Conservation (phyloP, 1,139 yeast species). For the Sugiyamaella japonica region DNA sequence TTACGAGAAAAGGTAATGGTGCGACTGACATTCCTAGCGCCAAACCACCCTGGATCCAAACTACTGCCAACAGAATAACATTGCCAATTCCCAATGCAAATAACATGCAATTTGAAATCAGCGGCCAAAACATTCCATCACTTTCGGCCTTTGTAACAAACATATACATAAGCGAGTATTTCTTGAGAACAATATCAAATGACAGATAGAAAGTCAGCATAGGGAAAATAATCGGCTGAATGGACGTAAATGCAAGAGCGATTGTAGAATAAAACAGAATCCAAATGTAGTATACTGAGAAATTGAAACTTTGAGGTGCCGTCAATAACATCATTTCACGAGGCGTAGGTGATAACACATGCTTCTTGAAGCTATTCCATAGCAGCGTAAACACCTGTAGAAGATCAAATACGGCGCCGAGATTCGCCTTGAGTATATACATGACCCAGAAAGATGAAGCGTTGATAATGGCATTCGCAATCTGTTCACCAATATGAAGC, state of each 20-base stretch:
- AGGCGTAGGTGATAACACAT: slow-evolving; percentile 41
- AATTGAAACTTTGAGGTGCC: slow-evolving; percentile 43
- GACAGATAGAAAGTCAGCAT: slow-evolving; percentile 39
- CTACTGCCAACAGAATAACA: slow-evolving; percentile 40
- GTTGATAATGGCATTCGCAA: slow-evolving; percentile 42
- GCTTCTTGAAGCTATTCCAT: slow-evolving; percentile 35
- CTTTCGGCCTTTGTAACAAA: slow-evolving; percentile 44
- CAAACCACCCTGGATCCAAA: slow-evolving; percentile 45
- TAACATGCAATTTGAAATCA: slow-evolving; percentile 39
- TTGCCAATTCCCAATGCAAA: slow-evolving; percentile 43
- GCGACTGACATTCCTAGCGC: slow-evolving; percentile 37
- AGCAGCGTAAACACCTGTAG: slow-evolving; percentile 39
- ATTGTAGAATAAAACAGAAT: slow-evolving; percentile 42
- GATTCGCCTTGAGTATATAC: slow-evolving; percentile 41
- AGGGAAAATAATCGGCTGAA: slow-evolving; percentile 45
- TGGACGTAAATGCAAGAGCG: slow-evolving; percentile 43
- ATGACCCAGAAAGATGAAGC: slow-evolving; percentile 47
- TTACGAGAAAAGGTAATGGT: slow-evolving; percentile 38
- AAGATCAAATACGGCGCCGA: slow-evolving; percentile 39
- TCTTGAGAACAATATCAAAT: slow-evolving; percentile 40
- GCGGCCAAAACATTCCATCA: slow-evolving; percentile 45
- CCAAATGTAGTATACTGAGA: slow-evolving; percentile 42
- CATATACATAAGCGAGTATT: slow-evolving; percentile 43
- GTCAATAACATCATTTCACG: slow-evolving; percentile 41
- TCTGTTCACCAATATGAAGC: slow-evolving; percentile 37